Evolutionary conservation across 129 eudicot genomes (phyloP).

Genomic region (Sambucus nigra): DNA sequence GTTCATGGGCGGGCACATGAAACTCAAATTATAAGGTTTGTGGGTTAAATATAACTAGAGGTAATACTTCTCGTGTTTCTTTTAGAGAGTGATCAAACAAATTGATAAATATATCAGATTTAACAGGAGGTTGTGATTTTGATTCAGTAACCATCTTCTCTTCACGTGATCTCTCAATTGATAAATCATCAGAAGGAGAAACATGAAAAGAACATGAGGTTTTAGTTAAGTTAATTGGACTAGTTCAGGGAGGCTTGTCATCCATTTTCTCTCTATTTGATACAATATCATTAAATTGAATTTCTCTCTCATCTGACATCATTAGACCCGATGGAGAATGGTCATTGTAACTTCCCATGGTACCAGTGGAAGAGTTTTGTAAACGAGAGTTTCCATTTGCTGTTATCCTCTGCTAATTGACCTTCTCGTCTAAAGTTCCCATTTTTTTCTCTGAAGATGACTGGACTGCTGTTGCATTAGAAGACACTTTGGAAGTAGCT

Average conservation of each 20-base stretch:
- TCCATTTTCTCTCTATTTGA: conserved; percentile 12
- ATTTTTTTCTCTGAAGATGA: conserved; percentile 36
- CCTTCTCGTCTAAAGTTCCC: conserved; percentile 31
- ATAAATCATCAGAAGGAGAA: conserved; percentile 17
- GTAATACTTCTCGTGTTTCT: too few species aligned
- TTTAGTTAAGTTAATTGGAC: conserved; percentile 13
- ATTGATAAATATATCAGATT: conserved; percentile 14
- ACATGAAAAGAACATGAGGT: conserved; percentile 14
- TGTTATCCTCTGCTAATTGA: conserved; percentile 21
- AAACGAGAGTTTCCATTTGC: conserved; percentile 30
- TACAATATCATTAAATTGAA: conserved; percentile 20
- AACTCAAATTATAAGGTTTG: too few species aligned
- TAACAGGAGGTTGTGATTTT: conserved; percentile 19
- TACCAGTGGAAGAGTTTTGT: conserved; percentile 23
- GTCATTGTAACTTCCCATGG: conserved; percentile 10
- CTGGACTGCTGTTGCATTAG: conserved; percentile 32
- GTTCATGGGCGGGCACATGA: too few species aligned
- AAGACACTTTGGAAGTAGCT: conserved; percentile 38
- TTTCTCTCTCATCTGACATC: conserved; percentile 8
- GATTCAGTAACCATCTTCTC: conserved; percentile 19
- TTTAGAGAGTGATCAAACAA: conserved; percentile 10
- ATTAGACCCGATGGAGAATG: conserved; percentile 17
- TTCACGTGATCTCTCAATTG: conserved; percentile 26
- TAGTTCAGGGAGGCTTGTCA: conserved; percentile 18
- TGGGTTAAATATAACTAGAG: too few species aligned